A percentile compares a stretch with the other conserved stretches of the same genome.
phyloP scores from a whole-genome alignment of 345 rosid genomes.

The Atalantia buxifolia region DNA sequence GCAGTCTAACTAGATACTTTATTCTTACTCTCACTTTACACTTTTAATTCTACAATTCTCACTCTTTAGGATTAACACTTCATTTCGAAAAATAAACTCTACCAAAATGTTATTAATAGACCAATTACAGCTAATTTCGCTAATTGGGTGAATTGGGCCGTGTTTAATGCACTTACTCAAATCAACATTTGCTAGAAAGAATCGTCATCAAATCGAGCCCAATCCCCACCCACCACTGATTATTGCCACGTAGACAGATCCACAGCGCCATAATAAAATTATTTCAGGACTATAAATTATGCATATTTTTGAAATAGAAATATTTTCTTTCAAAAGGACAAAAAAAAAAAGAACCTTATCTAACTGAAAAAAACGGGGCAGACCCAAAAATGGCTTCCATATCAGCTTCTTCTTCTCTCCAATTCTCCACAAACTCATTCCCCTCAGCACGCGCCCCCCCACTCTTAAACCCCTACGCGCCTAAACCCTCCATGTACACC shows the following conservation, averaged over 20 bases:
- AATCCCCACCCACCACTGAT: not conserved
- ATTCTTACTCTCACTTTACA: too few relatives aligned
- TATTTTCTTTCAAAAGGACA: too few relatives aligned
- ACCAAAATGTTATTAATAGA: too few relatives aligned
- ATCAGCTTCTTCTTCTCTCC: conserved; percentile 31
- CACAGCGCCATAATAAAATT: not conserved
- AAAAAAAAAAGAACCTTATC: conserved; percentile 15
- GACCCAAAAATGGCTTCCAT: conserved; percentile 36
- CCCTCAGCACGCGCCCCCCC: conserved; percentile 19
- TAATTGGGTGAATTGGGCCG: not conserved
- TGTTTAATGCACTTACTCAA: not conserved
- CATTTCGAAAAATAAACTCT: rapidly evolving
- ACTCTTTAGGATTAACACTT: rapidly evolving
- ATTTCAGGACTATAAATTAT: not conserved
- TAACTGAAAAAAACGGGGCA: not conserved
- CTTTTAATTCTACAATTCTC: rapidly evolving
- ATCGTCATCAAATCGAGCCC: not conserved
- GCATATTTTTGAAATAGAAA: not conserved
- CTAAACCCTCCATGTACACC: conserved; percentile 19
- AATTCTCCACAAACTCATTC: conserved; percentile 29
- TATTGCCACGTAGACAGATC: not conserved
- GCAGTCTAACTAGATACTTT: rapidly evolving
- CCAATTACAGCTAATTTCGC: too few relatives aligned
- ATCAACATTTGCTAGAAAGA: not conserved
- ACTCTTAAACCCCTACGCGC: conserved; percentile 7